Base-by-base conservation (phyloP, 306 rosid species). In the Lathyrus sativus region DNA sequence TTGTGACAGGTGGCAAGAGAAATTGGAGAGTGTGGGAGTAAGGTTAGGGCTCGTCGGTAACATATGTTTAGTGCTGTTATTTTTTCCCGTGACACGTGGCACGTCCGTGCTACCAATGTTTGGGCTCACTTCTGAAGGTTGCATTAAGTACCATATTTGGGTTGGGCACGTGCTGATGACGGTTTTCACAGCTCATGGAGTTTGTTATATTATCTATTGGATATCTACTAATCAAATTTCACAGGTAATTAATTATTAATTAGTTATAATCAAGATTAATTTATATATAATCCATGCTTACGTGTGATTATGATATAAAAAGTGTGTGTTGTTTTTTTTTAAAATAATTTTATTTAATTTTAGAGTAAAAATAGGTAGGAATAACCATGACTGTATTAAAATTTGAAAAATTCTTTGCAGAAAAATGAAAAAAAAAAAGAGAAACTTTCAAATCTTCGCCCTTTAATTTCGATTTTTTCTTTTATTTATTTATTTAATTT, bases 101-200 rank as follows among this genome's bases (percentile, higher is more conserved):
- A 89, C 96, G 14, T 70, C 92, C 35, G 45, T 92, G 70, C 71
- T 92, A 65, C 83, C 88, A n/a, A 45, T 92, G 53, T 50, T 92
- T 10, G 95, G 98, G 2, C 95, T 89, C 44, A 85, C 92, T 1
- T 87, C 95, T 0, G 98, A 92, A 74, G 72, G 76, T 3, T 54
- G 84, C 84, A 84, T 92, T 13, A 92, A 89, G 59, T 92, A 85
- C 48, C 98, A 92, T 74, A 87, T 92, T 10, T 92, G 98, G 95
- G 67, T 92, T 37, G 98, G 98, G 33, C 82, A 92, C 74, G 24
- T 85, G 0, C 72, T 46, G 39, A 79, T 91, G 91, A 19, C 70
- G 1, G 63, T 87, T 68, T 87, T 89, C 90, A 87, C 97, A 0
- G 46, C 84, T 71, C 97, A 91, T 18, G 95, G 97, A 28, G 0